Base-by-base conservation (phyloP, 176 grass and related monocot genomes). In the Sorghum bicolor region DNA sequence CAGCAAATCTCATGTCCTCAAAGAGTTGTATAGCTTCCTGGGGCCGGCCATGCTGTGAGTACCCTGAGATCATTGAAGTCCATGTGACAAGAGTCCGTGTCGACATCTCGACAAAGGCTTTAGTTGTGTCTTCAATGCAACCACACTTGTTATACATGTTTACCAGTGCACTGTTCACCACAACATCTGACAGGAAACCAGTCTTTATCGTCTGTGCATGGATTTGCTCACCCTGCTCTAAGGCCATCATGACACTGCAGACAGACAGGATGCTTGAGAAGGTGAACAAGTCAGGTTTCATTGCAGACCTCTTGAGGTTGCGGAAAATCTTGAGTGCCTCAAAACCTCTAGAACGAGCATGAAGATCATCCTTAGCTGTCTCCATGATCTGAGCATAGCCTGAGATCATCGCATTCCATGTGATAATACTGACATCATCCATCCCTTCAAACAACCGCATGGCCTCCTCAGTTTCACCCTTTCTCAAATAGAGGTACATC, bases 111-210 rank as follows among this genome's bases (percentile, higher is more conserved):
- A 87, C 69, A 44, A 97, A 97, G 2, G 89, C 91, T 85, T 94
- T 97, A 55, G 80, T 86, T 71, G 89, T 87, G 24, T 88, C 58
- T 5, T 91, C 80, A 5, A 94, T 87, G 60, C 57, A 83, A 13
- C 94, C 94, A 66, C 94, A 97, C 76, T 97, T 97, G 83, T 73
- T 93, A 39, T 97, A 97, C 94, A 97, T 97, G 74, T 94, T 97
- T 14, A 97, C 86, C 58, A 97, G 84, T 20, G 94, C 91, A 5
- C 86, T 91, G 80, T 86, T 86, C 16, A 93, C 86, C 25, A 97
- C 91, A 25, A 94, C 79, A 91, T 97, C 94, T 17, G 86, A 85
- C 65, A 97, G 81, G 41, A 88, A 89, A 8, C 94, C 91, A 8
- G 76, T 87, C 78, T 97, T 97, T 85, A 97, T 85, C 3, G 85